Conservation (phyloP, 2,329 filamentous ascomycete species). For the Monilinia fructicola region DNA sequence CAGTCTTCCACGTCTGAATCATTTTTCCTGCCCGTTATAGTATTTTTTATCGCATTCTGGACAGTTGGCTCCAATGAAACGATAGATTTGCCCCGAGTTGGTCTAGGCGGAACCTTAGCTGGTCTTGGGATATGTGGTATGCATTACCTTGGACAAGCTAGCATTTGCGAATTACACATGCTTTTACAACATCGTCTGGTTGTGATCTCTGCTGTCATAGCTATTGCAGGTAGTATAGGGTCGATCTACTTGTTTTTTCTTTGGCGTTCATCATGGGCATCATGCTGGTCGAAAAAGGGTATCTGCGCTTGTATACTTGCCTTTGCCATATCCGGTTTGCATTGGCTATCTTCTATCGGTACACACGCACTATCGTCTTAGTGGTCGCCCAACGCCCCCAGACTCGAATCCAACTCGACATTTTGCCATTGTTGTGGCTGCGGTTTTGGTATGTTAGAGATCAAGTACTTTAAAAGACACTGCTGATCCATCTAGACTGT, state of each 20-base stretch:
- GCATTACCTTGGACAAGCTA: slow-evolving; percentile 86
- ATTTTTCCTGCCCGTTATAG: slow-evolving; percentile 75
- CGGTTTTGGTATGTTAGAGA: slow-evolving; percentile 27
- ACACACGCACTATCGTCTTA: slow-evolving; percentile 67
- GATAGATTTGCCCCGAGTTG: slow-evolving; percentile 58
- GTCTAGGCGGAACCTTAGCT: slow-evolving; percentile 65
- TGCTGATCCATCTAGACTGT: slow-evolving; percentile 51
- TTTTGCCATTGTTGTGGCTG: slow-evolving; percentile 32
- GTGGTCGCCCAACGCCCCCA: slow-evolving; percentile 44
- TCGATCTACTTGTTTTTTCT: slow-evolving; percentile 76
- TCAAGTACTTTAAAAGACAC: background rate
- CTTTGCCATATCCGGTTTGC: slow-evolving; percentile 78
- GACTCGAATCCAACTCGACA: slow-evolving; percentile 15
- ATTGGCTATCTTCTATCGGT: slow-evolving; percentile 75
- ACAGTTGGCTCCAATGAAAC: slow-evolving; percentile 61
- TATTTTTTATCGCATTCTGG: slow-evolving; percentile 71
- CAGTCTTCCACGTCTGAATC: slow-evolving; percentile 71
- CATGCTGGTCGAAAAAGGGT: slow-evolving; percentile 71
- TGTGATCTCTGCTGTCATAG: slow-evolving; percentile 68
- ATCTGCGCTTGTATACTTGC: slow-evolving; percentile 68
- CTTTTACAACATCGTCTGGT: slow-evolving; percentile 58
- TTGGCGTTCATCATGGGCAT: slow-evolving; percentile 72
- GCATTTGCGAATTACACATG: slow-evolving; percentile 77
- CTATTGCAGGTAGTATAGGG: slow-evolving; percentile 67
- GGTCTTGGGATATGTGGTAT: slow-evolving; percentile 78